phyloP scores from a whole-genome alignment of 2,329 filamentous ascomycete species.

The Fusarium domesticum region DNA sequence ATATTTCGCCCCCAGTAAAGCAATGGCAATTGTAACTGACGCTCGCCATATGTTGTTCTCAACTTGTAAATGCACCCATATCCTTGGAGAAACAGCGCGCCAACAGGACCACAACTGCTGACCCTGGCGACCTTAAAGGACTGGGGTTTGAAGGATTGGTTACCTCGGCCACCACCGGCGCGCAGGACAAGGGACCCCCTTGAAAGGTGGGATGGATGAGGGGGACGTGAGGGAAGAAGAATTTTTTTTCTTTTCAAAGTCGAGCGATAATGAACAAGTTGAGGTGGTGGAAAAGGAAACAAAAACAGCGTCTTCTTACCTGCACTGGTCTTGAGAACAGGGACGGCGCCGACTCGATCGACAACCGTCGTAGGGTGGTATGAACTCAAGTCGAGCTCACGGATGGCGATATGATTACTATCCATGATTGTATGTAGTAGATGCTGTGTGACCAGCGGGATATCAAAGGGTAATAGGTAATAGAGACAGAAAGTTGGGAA shows the following conservation, averaged over 20 bases:
- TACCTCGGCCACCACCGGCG: too few species aligned
- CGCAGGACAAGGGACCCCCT: too few species aligned
- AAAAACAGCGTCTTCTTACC: constrained; percentile 44
- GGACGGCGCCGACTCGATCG: constrained; percentile 55
- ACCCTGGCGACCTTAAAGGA: neutral
- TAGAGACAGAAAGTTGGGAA: constrained; percentile 3
- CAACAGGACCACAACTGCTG: neutral
- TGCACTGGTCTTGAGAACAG: constrained; percentile 57
- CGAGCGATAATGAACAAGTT: constrained; percentile 2
- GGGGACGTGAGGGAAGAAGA: too few species aligned
- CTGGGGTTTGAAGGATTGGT: too few species aligned
- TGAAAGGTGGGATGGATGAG: too few species aligned
- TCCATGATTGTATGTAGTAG: constrained; percentile 26
- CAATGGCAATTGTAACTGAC: too few species aligned
- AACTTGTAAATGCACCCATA: neutral
- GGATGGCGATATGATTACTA: constrained; percentile 38
- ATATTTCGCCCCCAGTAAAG: neutral
- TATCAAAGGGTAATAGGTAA: constrained; percentile 1
- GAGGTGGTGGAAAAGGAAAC: constrained; percentile 5
- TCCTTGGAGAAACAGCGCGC: neutral
- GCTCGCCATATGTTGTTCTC: constrained; percentile 1
- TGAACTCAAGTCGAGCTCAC: constrained; percentile 50
- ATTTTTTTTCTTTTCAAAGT: too few species aligned
- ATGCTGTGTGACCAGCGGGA: too few species aligned
- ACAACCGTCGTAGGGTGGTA: constrained; percentile 48